Percentiles rank a stretch among this genome's conserved stretches.
Conservation (phyloP, 176 grass and related monocot genomes). For the Elaeis guineensis region DNA sequence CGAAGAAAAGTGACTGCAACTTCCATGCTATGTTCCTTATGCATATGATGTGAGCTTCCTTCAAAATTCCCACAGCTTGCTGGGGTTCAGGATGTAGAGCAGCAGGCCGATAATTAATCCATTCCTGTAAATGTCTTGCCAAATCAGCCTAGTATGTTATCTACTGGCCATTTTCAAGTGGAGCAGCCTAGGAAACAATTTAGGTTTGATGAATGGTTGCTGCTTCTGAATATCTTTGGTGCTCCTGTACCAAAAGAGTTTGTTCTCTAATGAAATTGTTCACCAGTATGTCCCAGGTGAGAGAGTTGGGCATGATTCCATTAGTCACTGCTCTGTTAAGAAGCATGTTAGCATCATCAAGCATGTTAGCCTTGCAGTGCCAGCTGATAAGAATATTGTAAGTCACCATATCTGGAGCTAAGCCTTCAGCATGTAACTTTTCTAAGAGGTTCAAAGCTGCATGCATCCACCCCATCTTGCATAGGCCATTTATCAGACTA, state of each 20-base stretch:
- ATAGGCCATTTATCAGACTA: slow-evolving; percentile 78
- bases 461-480: slow-evolving; percentile 67
- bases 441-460: slow-evolving; percentile 82
- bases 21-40: too few species aligned
- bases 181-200: too few species aligned
- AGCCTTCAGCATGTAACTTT: slow-evolving; percentile 57
- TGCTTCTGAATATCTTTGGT: slow-evolving; percentile 12
- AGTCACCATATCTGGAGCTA: slow-evolving; percentile 61
- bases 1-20: too few species aligned
- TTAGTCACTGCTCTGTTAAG: slow-evolving; percentile 39
- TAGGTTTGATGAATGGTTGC: too few species aligned
- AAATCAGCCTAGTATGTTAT: too few species aligned
- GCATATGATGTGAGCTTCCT: too few species aligned
- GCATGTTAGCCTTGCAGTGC: slow-evolving; percentile 76
- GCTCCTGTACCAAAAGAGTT: slow-evolving; percentile 24
- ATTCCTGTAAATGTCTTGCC: too few species aligned
- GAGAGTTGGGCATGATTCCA: slow-evolving; percentile 53
- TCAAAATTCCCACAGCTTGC: too few species aligned
- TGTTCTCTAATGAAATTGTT: slow-evolving; percentile 47
- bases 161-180: too few species aligned
- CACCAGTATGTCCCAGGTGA: slow-evolving; percentile 68
- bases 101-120: too few species aligned
- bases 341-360: slow-evolving; percentile 64
- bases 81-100: too few species aligned
- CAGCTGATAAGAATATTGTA: slow-evolving; percentile 98